phyloP scores from a whole-genome alignment of 148 eudicot species.

The Hydrangea macrophylla region DNA sequence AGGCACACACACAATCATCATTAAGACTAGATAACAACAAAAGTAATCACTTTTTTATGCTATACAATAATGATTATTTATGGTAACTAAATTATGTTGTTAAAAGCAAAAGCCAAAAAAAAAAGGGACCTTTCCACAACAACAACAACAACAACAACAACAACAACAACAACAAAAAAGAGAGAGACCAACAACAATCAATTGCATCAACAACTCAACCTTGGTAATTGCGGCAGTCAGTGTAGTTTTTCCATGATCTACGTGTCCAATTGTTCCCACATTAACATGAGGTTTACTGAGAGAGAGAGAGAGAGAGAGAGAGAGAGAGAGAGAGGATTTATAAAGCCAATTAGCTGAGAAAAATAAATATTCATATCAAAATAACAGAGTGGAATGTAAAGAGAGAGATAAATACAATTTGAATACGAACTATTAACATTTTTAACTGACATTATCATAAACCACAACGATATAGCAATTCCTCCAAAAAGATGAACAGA shows the following conservation, averaged over 20 bases:
- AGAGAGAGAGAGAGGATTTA: too few species aligned
- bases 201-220: constrained; percentile 30
- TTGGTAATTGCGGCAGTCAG: constrained; percentile 94
- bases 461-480: neutral
- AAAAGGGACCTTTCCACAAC: neutral
- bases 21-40: neutral
- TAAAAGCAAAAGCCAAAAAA: neutral
- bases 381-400: neutral
- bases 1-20: neutral
- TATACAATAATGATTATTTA: too few species aligned
- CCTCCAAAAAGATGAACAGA: neutral
- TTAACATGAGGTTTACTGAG: constrained; percentile 92
- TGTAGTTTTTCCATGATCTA: constrained; percentile 97
- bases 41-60: neutral
- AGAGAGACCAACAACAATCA: neutral
- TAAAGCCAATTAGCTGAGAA: too few species aligned
- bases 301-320: constrained; percentile 7
- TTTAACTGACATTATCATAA: neutral
- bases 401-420: neutral
- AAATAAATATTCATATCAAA: too few species aligned
- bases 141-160: too few species aligned
- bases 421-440: neutral
- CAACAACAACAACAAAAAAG: neutral
- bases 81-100: too few species aligned
- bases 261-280: constrained; percentile 95